phyloP scores from a whole-genome alignment of 106 monocot genomes.

The Cymbidium sinense region DNA sequence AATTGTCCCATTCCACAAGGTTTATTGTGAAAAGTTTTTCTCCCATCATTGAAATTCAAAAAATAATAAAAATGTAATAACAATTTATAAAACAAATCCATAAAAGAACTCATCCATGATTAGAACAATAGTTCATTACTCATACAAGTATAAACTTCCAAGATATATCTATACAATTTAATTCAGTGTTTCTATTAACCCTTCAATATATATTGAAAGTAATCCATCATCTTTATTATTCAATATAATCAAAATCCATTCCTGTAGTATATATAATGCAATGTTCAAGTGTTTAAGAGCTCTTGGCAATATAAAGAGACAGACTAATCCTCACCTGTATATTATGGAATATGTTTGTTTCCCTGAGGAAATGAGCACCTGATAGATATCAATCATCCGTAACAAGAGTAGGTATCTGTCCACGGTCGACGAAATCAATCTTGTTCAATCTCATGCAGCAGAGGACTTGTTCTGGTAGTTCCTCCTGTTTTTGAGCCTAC shows the following conservation, averaged over 20 bases:
- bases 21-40: too few relatives aligned
- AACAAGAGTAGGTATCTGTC: conserved; percentile 55
- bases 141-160: too few relatives aligned
- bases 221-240: not conserved
- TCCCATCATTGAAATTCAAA: too few relatives aligned
- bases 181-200: too few relatives aligned
- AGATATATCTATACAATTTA: too few relatives aligned
- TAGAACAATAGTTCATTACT: too few relatives aligned
- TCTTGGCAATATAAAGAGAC: not conserved
- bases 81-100: too few relatives aligned
- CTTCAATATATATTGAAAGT: too few relatives aligned
- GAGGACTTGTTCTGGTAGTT: conserved; percentile 59
- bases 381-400: conserved; percentile 22
- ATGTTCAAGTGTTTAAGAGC: not conserved
- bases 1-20: too few relatives aligned
- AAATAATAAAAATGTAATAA: too few relatives aligned
- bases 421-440: conserved; percentile 49
- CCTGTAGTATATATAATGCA: not conserved
- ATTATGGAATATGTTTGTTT: not conserved
- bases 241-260: not conserved
- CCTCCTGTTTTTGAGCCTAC: conserved; percentile 63
- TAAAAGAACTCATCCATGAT: too few relatives aligned
- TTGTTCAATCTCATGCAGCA: conserved; percentile 71
- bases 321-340: not conserved
- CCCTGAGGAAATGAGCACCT: not conserved